Evolutionary conservation across 1,139 yeast species (phyloP).

Genomic region (Blastobotrys ciferrii): DNA sequence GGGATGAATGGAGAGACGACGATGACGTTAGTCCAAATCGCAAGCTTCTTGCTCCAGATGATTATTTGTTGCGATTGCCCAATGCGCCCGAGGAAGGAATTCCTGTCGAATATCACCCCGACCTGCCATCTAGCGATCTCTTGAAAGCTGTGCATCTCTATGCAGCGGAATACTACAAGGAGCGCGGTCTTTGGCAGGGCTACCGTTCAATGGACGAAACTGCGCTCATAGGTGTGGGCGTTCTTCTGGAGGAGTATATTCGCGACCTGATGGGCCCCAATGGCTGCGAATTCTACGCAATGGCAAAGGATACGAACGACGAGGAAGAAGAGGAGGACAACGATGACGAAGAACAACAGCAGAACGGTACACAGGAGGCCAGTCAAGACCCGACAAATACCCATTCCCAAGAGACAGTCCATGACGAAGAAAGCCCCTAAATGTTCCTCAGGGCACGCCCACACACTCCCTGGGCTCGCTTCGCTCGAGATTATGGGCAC

Average conservation of each 20-base stretch:
- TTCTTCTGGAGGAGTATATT: slow-evolving; percentile 36
- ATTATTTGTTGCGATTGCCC: slow-evolving; percentile 12
- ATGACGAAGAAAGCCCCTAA: no score
- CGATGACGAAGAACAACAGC: no score
- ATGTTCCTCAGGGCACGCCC: no score
- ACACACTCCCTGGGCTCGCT: no score
- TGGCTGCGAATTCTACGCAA: slow-evolving; percentile 30
- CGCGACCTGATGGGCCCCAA: slow-evolving; percentile 29
- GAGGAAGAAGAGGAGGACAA: slow-evolving; percentile 6
- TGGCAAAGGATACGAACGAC: background rate
- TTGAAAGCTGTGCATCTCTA: slow-evolving; percentile 29
- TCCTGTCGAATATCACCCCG: slow-evolving; percentile 20
- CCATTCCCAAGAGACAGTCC: no score
- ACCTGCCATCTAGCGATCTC: slow-evolving; percentile 22
- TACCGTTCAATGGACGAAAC: slow-evolving; percentile 32
- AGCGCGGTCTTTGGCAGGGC: slow-evolving; percentile 15
- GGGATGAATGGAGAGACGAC: background rate
- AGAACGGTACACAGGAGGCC: no score
- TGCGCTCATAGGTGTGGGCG: slow-evolving; percentile 36
- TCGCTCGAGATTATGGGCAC: no score
- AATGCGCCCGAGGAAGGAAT: slow-evolving; percentile 16
- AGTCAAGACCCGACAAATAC: no score
- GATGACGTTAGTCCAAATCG: background rate
- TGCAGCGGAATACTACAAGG: slow-evolving; percentile 25
- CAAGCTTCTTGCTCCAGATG: slow-evolving; percentile 18